These are phyloP conservation scores for Themeda triandra DNA, from an alignment of 176 grass and related monocot genomes.

Conservation along the genomic window DNA sequence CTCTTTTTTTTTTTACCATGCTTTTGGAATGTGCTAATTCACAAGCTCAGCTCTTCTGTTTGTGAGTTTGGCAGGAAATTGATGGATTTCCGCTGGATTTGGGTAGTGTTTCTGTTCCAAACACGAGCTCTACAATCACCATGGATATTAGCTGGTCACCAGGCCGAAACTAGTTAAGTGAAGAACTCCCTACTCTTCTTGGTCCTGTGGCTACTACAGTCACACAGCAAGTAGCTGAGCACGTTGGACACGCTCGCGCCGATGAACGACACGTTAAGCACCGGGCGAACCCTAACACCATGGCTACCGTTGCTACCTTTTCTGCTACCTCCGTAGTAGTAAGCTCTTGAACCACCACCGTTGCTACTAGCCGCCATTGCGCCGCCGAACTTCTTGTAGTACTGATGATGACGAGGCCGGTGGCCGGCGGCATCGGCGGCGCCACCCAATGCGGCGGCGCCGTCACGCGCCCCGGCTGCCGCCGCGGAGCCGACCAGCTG, in stretches of 20 bases:
- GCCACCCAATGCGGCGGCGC: neutral
- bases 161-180: neutral
- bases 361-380: neutral
- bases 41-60: neutral
- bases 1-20: too few species aligned
- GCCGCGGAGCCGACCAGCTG: slow-evolving; percentile 41
- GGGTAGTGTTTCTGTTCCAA: too few species aligned
- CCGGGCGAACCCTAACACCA: slow-evolving; percentile 48
- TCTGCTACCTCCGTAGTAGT: slow-evolving; percentile 32
- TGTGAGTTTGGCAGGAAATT: neutral
- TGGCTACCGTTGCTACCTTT: neutral
- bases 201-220: slow-evolving; percentile 44
- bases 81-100: too few species aligned
- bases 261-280: slow-evolving; percentile 50
- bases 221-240: slow-evolving; percentile 48
- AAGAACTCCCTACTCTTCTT: slow-evolving; percentile 19
- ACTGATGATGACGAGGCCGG: neutral
- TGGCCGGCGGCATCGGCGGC: neutral
- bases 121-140: too few species aligned
- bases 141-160: too few species aligned
- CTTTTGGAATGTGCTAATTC: neutral
- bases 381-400: slow-evolving; percentile 5
- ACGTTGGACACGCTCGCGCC: slow-evolving; percentile 29
- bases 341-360: slow-evolving; percentile 1
- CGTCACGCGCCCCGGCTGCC: neutral